Conservation (phyloP, 371 early-diverging fungal species). For the Mortierella sp. region DNA sequence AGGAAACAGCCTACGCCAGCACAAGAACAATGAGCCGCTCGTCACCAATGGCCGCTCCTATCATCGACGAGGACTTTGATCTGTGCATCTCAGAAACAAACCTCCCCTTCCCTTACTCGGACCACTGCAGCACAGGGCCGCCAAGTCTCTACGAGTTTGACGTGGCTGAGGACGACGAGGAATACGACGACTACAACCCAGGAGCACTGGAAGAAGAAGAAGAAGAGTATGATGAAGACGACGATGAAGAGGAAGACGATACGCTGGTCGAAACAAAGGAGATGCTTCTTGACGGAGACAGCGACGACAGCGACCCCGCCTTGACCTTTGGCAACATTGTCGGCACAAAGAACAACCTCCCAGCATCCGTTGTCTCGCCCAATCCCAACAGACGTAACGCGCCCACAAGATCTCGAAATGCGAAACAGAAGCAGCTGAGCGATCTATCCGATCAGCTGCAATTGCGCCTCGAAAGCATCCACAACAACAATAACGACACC, state of each 20-base stretch:
- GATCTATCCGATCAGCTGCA: slow-evolving; percentile 35
- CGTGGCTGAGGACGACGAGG: slow-evolving; percentile 23
- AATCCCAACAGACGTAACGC: neutral
- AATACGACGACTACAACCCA: slow-evolving; percentile 21
- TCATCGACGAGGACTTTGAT: slow-evolving; percentile 57
- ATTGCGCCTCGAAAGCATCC: slow-evolving; percentile 31
- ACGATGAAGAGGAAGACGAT: slow-evolving; percentile 12
- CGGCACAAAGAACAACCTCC: neutral
- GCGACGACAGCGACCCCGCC: slow-evolving; percentile 31
- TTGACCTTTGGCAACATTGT: neutral
- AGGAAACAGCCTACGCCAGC: neutral
- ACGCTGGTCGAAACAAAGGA: slow-evolving; percentile 12
- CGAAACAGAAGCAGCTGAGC: slow-evolving; percentile 1
- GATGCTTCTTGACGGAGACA: slow-evolving; percentile 19
- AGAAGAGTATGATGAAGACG: slow-evolving; percentile 15
- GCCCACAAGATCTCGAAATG: slow-evolving; percentile 12
- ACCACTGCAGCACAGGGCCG: slow-evolving; percentile 57
- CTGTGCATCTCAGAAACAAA: slow-evolving; percentile 57
- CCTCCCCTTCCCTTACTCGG: slow-evolving; percentile 55
- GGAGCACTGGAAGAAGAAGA: slow-evolving; percentile 26
- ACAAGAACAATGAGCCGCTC: slow-evolving; percentile 29
- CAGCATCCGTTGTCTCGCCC: neutral
- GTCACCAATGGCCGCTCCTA: slow-evolving; percentile 30
- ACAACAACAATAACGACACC: neutral
- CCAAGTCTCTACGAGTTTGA: slow-evolving; percentile 54